Conservation (phyloP, 2,329 filamentous ascomycete genomes). For the Plectosphaerella plurivora region DNA sequence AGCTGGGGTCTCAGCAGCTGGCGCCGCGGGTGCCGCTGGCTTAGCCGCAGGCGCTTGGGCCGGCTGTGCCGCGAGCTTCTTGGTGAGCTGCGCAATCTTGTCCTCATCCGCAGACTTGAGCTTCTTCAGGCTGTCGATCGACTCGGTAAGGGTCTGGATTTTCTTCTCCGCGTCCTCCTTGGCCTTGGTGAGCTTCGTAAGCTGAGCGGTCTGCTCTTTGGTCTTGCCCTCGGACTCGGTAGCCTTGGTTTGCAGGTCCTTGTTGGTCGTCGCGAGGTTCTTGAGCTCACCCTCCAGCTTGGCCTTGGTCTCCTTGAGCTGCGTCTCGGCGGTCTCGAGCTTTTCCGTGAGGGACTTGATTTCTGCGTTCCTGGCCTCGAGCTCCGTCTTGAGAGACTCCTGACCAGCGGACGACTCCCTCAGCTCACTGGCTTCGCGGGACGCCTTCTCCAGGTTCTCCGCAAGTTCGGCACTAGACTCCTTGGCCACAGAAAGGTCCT, state of each 20-base stretch:
- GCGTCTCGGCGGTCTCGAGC: slow-evolving; percentile 35
- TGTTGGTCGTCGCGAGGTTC: slow-evolving; percentile 18
- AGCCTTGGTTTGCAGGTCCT: slow-evolving; percentile 20
- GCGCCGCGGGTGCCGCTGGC: slow-evolving; percentile 14
- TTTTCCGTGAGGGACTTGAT: slow-evolving; percentile 46
- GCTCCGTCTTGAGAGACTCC: slow-evolving; percentile 43
- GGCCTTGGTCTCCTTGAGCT: slow-evolving; percentile 39
- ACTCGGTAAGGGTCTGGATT: slow-evolving; percentile 31
- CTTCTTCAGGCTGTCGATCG: slow-evolving; percentile 35
- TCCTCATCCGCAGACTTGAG: slow-evolving; percentile 32
- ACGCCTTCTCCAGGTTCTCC: slow-evolving; percentile 63
- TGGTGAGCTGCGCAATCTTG: slow-evolving; percentile 34
- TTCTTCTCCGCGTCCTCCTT: slow-evolving; percentile 38
- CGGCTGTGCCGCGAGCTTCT: slow-evolving; percentile 21
- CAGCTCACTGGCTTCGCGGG: slow-evolving; percentile 53
- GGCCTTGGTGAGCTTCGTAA: slow-evolving; percentile 26
- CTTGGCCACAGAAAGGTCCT: slow-evolving; percentile 66
- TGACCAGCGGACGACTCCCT: slow-evolving; percentile 34
- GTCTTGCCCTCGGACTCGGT: slow-evolving; percentile 14
- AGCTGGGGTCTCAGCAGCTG: slow-evolving; percentile 18
- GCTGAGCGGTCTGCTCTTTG: slow-evolving; percentile 24
- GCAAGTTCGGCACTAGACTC: slow-evolving; percentile 66
- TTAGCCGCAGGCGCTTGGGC: slow-evolving; percentile 11
- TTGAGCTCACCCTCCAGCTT: slow-evolving; percentile 21
- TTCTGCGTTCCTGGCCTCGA: slow-evolving; percentile 42